Evolutionary conservation across 371 early-diverging fungal species (phyloP).

Genomic region (Apophysomyces ossiformis): DNA sequence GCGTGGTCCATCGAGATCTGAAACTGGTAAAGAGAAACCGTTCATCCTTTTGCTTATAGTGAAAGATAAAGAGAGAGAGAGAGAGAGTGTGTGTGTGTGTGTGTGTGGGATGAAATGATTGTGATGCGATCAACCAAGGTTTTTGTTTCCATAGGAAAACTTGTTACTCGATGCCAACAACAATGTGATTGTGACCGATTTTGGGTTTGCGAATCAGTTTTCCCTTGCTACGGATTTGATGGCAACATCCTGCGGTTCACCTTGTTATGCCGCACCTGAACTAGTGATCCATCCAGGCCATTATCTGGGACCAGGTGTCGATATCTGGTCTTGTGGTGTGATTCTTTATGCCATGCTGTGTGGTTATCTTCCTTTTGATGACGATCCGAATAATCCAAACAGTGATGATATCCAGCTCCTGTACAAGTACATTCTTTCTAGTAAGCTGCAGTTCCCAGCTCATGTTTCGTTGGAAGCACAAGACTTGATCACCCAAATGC

Average conservation of each 20-base stretch:
- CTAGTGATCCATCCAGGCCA: slow-evolving; percentile 89
- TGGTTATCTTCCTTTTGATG: slow-evolving; percentile 82
- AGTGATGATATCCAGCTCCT: slow-evolving; percentile 60
- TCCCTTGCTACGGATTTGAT: slow-evolving; percentile 67
- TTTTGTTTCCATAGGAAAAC: slow-evolving; percentile 72
- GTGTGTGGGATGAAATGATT: slow-evolving; percentile 19
- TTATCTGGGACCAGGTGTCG: slow-evolving; percentile 94
- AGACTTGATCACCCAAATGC: slow-evolving; percentile 54
- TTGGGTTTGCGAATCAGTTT: slow-evolving; percentile 96
- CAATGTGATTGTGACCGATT: slow-evolving; percentile 94
- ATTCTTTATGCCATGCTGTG: slow-evolving; percentile 77
- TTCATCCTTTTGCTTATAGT: no score
- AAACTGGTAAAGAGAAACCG: slow-evolving; percentile 60
- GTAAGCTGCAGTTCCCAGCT: slow-evolving; percentile 55
- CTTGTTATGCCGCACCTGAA: slow-evolving; percentile 97
- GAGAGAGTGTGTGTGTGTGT: no score
- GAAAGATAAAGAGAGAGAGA: no score
- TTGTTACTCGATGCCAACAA: slow-evolving; percentile 79
- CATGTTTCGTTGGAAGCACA: slow-evolving; percentile 46
- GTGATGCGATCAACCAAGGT: slow-evolving; percentile 39
- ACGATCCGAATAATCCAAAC: slow-evolving; percentile 68
- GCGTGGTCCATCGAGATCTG: slow-evolving; percentile 66
- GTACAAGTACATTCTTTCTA: slow-evolving; percentile 64
- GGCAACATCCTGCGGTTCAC: slow-evolving; percentile 91
- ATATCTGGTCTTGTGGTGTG: slow-evolving; percentile 94